Evolutionary conservation across 352 stramenopile genomes (phyloP), one percentile per base, ranked within the genome.

Genomic region (Globisporangium emineosum): DNA sequence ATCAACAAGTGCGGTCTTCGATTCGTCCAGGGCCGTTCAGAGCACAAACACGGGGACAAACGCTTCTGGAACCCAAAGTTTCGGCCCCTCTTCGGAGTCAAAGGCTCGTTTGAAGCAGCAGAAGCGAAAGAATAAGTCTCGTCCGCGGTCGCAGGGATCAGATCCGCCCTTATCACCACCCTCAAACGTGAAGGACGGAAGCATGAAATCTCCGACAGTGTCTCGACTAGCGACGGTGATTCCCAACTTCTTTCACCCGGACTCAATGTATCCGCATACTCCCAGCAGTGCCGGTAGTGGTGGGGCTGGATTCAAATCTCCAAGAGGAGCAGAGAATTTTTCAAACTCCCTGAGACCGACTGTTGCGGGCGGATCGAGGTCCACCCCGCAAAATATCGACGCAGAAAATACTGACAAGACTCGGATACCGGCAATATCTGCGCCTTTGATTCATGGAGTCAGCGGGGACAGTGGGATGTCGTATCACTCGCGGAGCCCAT

Each of bases 231-330:
- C 65, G 32, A 70, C 65, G 23, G 65, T 70, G 1, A 66, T 70
- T 23, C 65, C 65, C 10, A 86, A 81, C 15, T 74, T 86, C 15
- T 86, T 86, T n/a, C 62, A 81, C 51, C 69, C 70, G 0, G 77
- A 86, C 32, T 57, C 47, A 40, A n/a, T 47, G 6, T 57, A 32
- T 13, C 23, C 30, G 15, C 33, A 58, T 21, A 35, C 56, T 33
- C n/a, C 47, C 13, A 42, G 45, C 35, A 57, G 49, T 29, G 30
- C 35, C 17, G 60, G 17, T 15, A 37, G 25, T 29, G 60, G 51
- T 32, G 60, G 52, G 33, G 40, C 42, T 30, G 58, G 21, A 35
- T 49, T 57, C 33, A 42, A 47, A 49, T 43, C 49, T 47, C 29
- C 45, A 43, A 35, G 29, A 17, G 57, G 45, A n/a, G 19, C 35